phyloP scores from a whole-genome alignment of 106 monocot species.

The Apostasia shenzhenica region DNA sequence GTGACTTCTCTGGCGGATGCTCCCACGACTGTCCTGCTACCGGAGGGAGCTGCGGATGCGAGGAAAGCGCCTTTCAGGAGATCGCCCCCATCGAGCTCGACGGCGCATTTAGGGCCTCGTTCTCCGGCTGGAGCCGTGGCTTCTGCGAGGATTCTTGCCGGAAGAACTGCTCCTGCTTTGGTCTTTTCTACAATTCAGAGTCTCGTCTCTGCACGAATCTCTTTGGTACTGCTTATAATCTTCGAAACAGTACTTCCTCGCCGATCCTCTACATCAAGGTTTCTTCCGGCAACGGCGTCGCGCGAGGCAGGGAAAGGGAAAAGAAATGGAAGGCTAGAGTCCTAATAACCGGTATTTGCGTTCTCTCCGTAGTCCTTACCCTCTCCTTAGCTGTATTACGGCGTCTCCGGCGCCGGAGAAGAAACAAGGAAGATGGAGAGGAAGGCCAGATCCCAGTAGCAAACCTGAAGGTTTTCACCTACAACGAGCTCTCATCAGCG shows the following conservation, averaged over 20 bases:
- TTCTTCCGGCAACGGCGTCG: neutral
- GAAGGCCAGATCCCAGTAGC: slow-evolving; percentile 7
- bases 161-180: slow-evolving; percentile 45
- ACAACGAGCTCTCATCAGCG: slow-evolving; percentile 42
- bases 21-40: neutral
- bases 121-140: slow-evolving; percentile 10
- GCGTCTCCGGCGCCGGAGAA: neutral
- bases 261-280: slow-evolving; percentile 25
- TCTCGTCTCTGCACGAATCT: slow-evolving; percentile 21
- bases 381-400: neutral
- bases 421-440: neutral
- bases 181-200: slow-evolving; percentile 17
- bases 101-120: neutral
- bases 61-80: slow-evolving; percentile 9
- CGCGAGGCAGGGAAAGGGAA: neutral
- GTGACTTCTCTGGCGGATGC: slow-evolving; percentile 38
- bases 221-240: slow-evolving; percentile 28
- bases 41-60: neutral
- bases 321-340: slow-evolving; percentile 8
- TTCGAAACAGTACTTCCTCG: slow-evolving; percentile 21
- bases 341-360: neutral
- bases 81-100: slow-evolving; percentile 24
- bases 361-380: neutral
- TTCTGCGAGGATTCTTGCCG: slow-evolving; percentile 39
- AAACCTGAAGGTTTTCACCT: slow-evolving; percentile 34